phyloP scores from a whole-genome alignment of 306 rosid species.

The Luffa acutangula region DNA sequence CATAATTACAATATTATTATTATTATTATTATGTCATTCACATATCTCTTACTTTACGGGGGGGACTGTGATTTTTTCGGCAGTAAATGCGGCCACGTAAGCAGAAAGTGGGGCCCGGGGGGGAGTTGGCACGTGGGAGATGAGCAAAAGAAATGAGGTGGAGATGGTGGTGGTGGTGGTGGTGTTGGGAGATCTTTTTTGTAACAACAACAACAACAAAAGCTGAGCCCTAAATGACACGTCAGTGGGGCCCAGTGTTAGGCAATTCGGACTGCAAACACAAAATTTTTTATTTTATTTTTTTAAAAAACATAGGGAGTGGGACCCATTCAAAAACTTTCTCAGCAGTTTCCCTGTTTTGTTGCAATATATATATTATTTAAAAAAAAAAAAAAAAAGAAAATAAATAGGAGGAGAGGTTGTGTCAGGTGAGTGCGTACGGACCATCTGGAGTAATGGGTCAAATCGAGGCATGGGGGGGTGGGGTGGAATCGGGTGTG shows the following conservation, averaged over 20 bases:
- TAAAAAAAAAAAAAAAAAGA: background rate
- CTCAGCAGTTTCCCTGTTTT: slow-evolving; percentile 8
- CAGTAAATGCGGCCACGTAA: background rate
- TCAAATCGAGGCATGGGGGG: slow-evolving; percentile 6
- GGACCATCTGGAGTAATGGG: slow-evolving; percentile 5
- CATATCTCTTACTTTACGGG: background rate
- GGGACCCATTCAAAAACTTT: background rate
- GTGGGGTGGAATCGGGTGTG: background rate
- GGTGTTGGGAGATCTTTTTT: background rate
- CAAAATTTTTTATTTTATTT: too few species aligned
- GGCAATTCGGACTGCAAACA: background rate
- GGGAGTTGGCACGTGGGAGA: too few species aligned
- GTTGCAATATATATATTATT: background rate
- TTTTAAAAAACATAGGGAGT: background rate
- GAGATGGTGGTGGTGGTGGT: background rate
- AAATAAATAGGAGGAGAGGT: background rate
- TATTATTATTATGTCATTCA: background rate
- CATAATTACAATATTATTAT: background rate
- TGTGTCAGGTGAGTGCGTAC: slow-evolving; percentile 11
- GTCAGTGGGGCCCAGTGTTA: slow-evolving; percentile 3
- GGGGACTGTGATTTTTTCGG: background rate
- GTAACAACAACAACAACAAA: background rate
- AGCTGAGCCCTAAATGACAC: background rate
- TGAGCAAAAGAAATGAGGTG: background rate
- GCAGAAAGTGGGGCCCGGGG: background rate